Percentiles rank a stretch among this genome's conserved stretches.
These are phyloP conservation scores for Pestalotiopsis sp. DNA, from an alignment of 2,329 filamentous ascomycete species.

Conservation along the genomic window DNA sequence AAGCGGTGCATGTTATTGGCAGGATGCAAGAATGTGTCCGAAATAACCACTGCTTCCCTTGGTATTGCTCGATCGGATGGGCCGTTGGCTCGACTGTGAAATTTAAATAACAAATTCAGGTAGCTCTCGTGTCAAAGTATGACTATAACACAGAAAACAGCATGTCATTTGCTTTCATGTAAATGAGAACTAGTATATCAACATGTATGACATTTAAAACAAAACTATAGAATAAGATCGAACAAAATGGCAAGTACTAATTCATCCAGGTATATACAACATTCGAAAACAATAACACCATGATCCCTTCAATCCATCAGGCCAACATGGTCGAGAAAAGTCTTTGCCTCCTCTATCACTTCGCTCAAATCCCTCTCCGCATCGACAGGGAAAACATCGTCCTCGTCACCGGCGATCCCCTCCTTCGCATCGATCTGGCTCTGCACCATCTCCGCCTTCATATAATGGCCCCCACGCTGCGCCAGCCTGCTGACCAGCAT, in stretches of 20 bases:
- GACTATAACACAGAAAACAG: no score
- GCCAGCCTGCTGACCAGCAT: not conserved
- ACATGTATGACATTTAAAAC: not conserved
- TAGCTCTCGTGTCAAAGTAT: no score
- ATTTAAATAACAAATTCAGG: not conserved
- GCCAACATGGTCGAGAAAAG: not conserved
- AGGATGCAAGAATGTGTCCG: not conserved
- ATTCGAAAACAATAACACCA: not conserved
- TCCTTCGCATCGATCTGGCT: not conserved
- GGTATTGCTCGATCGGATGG: not conserved
- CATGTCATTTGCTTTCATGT: no score
- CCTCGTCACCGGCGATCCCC: not conserved
- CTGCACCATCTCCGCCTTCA: slow-evolving; percentile 7
- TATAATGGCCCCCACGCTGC: not conserved
- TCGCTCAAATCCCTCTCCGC: not conserved
- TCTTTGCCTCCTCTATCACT: not conserved
- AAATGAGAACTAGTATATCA: no score
- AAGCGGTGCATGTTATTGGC: not conserved
- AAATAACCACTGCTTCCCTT: not conserved
- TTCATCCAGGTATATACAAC: not conserved
- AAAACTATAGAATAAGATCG: no score
- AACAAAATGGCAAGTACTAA: no score
- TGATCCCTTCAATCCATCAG: not conserved
- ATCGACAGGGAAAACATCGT: slow-evolving; percentile 1
- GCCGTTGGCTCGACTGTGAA: not conserved